Evolutionary conservation across 768 basidiomycete species (phyloP).

Genomic region (Lactifluus volemus): DNA sequence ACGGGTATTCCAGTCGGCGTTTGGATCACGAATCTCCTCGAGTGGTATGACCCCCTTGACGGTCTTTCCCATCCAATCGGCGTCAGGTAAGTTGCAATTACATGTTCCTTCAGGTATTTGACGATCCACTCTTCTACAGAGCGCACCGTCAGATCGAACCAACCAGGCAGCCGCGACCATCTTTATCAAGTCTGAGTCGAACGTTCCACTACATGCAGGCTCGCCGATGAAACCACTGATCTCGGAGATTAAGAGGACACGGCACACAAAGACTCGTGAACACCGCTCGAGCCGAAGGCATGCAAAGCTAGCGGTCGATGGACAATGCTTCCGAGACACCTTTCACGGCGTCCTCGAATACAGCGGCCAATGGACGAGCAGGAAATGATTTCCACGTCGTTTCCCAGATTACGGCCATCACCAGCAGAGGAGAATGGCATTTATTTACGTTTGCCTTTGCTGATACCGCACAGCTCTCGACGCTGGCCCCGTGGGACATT

Average conservation of each 20-base stretch:
- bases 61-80: constrained; percentile 1
- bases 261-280: constrained; percentile 18
- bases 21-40: too few relatives aligned
- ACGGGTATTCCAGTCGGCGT: too few relatives aligned
- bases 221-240: constrained; percentile 16
- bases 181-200: constrained; percentile 16
- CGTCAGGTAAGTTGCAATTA: constrained; percentile 2
- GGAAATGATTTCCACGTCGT: constrained; percentile 2
- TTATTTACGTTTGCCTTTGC: constrained; percentile 19
- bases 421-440: constrained; percentile 8
- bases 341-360: too few relatives aligned
- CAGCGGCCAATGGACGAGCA: not conserved
- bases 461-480: constrained; percentile 2
- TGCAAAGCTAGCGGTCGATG: constrained; percentile 27
- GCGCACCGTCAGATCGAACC: constrained; percentile 2
- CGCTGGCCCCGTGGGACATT: too few relatives aligned
- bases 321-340: too few relatives aligned
- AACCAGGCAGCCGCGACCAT: not conserved
- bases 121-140: not conserved
- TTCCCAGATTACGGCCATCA: not conserved
- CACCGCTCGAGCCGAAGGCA: constrained; percentile 47
- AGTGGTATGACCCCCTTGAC: too few relatives aligned
- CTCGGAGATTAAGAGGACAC: constrained; percentile 31
- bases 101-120: not conserved
- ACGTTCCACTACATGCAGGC: constrained; percentile 12